phyloP scores from a whole-genome alignment of 2,329 filamentous ascomycete species.

The Ceratocystis cubensis region DNA sequence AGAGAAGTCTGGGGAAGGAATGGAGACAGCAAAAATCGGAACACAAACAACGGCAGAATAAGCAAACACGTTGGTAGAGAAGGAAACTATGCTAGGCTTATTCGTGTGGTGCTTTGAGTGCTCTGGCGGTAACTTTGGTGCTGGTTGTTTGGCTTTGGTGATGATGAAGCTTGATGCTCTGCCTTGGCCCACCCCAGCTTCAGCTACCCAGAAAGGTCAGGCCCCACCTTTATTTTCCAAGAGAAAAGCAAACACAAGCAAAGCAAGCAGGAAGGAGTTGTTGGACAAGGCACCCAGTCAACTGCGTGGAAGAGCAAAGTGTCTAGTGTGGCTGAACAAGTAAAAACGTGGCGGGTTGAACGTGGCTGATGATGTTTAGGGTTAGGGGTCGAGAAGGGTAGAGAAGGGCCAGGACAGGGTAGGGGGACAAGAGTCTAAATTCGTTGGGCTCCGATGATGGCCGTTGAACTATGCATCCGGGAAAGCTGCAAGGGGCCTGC shows the following conservation, averaged over 20 bases:
- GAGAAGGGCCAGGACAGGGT: not conserved
- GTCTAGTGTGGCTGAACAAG: not conserved
- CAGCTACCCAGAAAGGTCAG: constrained; percentile 14
- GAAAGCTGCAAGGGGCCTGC: constrained; percentile 2
- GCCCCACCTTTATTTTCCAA: constrained; percentile 9
- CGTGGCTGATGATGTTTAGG: too few relatives aligned
- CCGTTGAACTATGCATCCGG: not conserved
- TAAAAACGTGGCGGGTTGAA: not conserved
- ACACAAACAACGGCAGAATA: not conserved
- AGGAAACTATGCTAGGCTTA: not conserved
- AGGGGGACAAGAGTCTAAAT: not conserved
- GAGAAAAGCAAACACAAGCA: not conserved
- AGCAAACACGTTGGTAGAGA: not conserved
- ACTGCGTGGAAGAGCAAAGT: constrained; percentile 16
- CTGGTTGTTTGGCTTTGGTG: constrained; percentile 4
- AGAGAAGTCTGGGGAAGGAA: not conserved
- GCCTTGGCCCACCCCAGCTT: constrained; percentile 18
- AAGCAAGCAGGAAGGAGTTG: not conserved
- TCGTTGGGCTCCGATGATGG: not conserved
- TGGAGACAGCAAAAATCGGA: not conserved
- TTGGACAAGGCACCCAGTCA: constrained; percentile 16
- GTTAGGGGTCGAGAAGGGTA: too few relatives aligned
- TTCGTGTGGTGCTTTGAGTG: not conserved
- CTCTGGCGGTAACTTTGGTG: not conserved
- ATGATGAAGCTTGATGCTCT: constrained; percentile 22